A percentile compares a stretch with the other conserved stretches of the same genome.
These are phyloP conservation scores for Mayamaea pseudoterrestris DNA, from an alignment of 108 stramenopile species.

Conservation along the genomic window DNA sequence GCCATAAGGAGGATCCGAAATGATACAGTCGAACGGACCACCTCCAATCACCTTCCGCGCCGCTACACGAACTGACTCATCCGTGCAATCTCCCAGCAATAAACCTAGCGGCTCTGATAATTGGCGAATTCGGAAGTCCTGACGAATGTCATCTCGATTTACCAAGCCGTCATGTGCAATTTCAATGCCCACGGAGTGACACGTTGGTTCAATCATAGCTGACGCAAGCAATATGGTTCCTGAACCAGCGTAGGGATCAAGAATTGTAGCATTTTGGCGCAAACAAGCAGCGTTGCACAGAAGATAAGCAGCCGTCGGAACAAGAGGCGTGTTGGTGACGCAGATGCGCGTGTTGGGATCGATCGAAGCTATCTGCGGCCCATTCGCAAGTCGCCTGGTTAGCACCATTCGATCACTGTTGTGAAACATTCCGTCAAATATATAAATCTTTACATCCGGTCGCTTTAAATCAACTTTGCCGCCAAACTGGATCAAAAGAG, in stretches of 20 bases:
- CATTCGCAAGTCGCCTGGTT: not conserved
- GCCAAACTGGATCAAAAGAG: conserved; percentile 37
- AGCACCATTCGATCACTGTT: not conserved
- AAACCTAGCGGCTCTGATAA: conserved; percentile 41
- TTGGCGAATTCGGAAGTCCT: conserved; percentile 53
- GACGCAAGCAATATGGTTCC: conserved; percentile 70
- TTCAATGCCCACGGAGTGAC: conserved; percentile 69
- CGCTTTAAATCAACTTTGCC: conserved; percentile 54
- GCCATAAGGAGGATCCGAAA: conserved; percentile 75
- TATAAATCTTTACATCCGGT: conserved; percentile 60
- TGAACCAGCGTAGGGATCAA: conserved; percentile 79
- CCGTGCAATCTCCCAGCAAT: conserved; percentile 51
- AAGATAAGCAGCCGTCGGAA: conserved; percentile 67
- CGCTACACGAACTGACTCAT: conserved; percentile 25
- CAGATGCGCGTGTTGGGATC: conserved; percentile 74
- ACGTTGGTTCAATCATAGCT: conserved; percentile 47
- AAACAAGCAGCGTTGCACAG: conserved; percentile 68
- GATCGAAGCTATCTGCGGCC: conserved; percentile 23
- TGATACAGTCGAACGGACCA: conserved; percentile 55
- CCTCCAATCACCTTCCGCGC: conserved; percentile 13
- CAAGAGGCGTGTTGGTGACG: conserved; percentile 74
- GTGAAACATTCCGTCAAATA: conserved; percentile 55
- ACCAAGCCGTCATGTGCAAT: conserved; percentile 58
- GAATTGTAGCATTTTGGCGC: conserved; percentile 17
- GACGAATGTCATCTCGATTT: conserved; percentile 47